Evolutionary conservation across 257 asterid species (phyloP).

Genomic region (Asclepias syriaca): DNA sequence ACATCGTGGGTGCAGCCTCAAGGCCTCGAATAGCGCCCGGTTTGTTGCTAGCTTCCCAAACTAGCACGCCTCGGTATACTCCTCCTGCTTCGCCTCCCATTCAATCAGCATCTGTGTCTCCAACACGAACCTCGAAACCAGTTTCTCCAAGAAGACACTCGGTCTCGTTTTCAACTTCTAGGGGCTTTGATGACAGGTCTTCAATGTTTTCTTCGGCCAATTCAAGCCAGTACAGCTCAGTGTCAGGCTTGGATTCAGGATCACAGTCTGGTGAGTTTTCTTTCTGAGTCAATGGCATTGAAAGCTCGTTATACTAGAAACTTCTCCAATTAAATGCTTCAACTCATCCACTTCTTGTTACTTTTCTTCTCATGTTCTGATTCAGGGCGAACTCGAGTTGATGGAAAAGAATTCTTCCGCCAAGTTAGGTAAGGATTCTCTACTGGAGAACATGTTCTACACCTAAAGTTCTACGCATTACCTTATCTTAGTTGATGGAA

Average conservation of each 20-base stretch:
- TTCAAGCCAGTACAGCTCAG: conserved; percentile 59
- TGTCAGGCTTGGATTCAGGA: conserved; percentile 68
- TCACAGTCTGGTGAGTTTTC: conserved; percentile 62
- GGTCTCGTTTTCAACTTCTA: conserved; percentile 53
- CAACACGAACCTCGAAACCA: conserved; percentile 69
- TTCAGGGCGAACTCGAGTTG: conserved; percentile 82
- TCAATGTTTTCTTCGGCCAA: conserved; percentile 45
- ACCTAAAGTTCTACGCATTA: background rate
- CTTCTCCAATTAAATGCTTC: no score
- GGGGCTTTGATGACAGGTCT: conserved; percentile 77
- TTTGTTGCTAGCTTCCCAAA: conserved; percentile 68
- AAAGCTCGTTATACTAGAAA: background rate
- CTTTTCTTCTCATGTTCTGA: conserved; percentile 3
- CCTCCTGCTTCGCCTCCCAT: conserved; percentile 91
- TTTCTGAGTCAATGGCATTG: background rate
- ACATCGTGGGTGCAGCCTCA: conserved; percentile 37
- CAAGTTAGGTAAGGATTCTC: conserved; percentile 67
- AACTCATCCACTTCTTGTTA: no score
- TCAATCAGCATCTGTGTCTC: conserved; percentile 76
- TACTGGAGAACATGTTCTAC: background rate
- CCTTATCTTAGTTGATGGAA: background rate
- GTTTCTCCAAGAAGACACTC: conserved; percentile 85
- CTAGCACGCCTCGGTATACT: conserved; percentile 72
- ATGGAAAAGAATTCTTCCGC: conserved; percentile 97
- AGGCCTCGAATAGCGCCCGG: conserved; percentile 60